These are phyloP conservation scores for Acer negundo DNA, from an alignment of 345 rosid genomes.

Conservation along the genomic window DNA sequence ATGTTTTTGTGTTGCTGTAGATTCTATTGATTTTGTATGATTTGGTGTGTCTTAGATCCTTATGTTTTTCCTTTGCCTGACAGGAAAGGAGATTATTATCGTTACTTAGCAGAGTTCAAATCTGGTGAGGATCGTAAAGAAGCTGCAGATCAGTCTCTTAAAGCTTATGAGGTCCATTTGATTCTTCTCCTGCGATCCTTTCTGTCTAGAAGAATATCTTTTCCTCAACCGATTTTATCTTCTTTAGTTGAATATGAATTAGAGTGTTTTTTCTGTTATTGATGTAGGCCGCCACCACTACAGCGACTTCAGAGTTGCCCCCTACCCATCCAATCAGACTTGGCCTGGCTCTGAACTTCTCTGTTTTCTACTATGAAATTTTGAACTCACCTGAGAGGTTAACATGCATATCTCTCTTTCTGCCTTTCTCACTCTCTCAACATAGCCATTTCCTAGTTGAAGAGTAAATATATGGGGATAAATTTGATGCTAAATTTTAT, in stretches of 20 bases:
- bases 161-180: conserved; percentile 52
- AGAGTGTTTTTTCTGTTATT: not conserved
- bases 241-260: not conserved
- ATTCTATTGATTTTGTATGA: not conserved
- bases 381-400: conserved; percentile 82
- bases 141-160: conserved; percentile 58
- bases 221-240: not conserved
- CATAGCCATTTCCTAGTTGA: not conserved
- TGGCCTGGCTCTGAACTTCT: conserved; percentile 84
- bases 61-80: conserved; percentile 4
- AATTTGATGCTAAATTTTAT: not conserved
- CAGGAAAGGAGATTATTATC: conserved; percentile 65
- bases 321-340: conserved; percentile 86
- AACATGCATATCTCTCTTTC: conserved; percentile 14
- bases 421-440: not conserved
- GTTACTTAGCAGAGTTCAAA: conserved; percentile 58
- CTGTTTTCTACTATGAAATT: conserved; percentile 86
- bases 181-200: not conserved
- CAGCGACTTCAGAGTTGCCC: conserved; percentile 59
- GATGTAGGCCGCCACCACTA: conserved; percentile 45
- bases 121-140: conserved; percentile 46
- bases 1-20: not conserved
- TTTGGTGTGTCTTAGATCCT: not conserved
- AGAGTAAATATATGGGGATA: not conserved
- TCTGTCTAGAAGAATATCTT: not conserved